Percentiles rank a stretch among this genome's conserved stretches.
Conservation (phyloP, 179 eudicot genomes). For the Beta lomatogona region DNA sequence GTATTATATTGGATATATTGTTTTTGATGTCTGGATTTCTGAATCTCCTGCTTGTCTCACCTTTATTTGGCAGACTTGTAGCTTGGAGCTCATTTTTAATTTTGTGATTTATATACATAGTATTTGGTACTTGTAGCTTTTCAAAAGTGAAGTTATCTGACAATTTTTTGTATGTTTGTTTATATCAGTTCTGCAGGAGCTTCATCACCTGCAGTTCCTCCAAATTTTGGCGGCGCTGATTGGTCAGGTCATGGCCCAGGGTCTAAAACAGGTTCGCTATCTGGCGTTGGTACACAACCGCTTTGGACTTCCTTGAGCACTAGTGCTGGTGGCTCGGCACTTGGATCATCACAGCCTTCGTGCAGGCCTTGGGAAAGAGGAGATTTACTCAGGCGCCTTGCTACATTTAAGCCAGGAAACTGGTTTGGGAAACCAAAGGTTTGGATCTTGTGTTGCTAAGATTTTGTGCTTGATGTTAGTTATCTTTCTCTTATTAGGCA, state of each 20-base stretch:
- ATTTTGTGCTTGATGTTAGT: not conserved
- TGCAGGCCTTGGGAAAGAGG: slow-evolving; percentile 99
- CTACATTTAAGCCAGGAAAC: slow-evolving; percentile 83
- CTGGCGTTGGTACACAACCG: slow-evolving; percentile 63
- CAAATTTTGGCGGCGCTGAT: slow-evolving; percentile 75
- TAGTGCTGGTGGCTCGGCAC: slow-evolving; percentile 82
- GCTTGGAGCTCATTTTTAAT: no score
- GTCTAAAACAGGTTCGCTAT: slow-evolving; percentile 80
- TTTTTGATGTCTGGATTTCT: no score
- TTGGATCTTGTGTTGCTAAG: slow-evolving; percentile 18
- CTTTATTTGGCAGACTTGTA: no score
- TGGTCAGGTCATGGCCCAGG: slow-evolving; percentile 85
- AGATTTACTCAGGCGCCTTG: slow-evolving; percentile 91
- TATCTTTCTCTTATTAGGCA: slow-evolving; percentile 2
- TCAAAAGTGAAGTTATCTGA: not conserved
- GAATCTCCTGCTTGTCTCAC: no score
- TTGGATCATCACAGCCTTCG: slow-evolving; percentile 85
- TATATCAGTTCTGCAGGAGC: slow-evolving; percentile 91
- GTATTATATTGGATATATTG: no score
- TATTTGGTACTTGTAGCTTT: not conserved
- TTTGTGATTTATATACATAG: not conserved
- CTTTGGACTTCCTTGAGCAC: slow-evolving; percentile 71
- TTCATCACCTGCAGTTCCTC: slow-evolving; percentile 79
- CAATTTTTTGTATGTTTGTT: not conserved
- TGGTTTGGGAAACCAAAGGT: slow-evolving; percentile 99